Conservation (phyloP, 2,329 filamentous ascomycete species). For the Colletotrichum horii region DNA sequence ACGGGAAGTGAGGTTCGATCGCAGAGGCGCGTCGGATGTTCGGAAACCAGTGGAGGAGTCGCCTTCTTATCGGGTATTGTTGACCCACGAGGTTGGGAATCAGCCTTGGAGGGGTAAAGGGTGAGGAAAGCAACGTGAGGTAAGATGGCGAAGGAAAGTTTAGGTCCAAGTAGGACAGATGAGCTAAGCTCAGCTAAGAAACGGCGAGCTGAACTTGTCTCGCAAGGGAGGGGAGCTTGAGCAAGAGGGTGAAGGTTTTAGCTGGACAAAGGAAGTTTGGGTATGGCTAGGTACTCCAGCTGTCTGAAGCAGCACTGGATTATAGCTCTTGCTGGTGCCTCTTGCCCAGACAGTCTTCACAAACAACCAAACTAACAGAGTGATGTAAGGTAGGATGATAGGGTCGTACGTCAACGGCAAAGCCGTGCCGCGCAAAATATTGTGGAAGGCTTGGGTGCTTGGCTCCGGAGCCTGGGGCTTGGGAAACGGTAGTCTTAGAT, state of each 20-base stretch:
- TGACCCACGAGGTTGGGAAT: not conserved
- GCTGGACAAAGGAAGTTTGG: not conserved
- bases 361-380: not conserved
- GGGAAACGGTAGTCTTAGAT: conserved; percentile 3
- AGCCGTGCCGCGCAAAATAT: conserved; percentile 3
- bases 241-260: not conserved
- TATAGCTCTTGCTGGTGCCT: not conserved
- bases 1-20: not conserved
- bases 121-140: not conserved
- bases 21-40: not conserved
- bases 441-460: conserved; percentile 9
- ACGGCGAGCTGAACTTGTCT: not conserved
- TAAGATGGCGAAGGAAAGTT: not conserved
- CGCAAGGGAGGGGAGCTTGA: not conserved
- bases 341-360: not conserved
- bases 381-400: not conserved
- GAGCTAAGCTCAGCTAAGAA: not conserved
- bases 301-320: not conserved
- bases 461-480: not conserved
- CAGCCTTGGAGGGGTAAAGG: conserved; percentile 2
- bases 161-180: not conserved
- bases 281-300: not conserved
- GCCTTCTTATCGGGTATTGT: not conserved
- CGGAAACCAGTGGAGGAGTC: not conserved
- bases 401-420: conserved; percentile 11